Evolutionary conservation across 208 protist species (phyloP), one percentile per base, ranked within the genome.

Genomic region (Crithidia thermophila): DNA sequence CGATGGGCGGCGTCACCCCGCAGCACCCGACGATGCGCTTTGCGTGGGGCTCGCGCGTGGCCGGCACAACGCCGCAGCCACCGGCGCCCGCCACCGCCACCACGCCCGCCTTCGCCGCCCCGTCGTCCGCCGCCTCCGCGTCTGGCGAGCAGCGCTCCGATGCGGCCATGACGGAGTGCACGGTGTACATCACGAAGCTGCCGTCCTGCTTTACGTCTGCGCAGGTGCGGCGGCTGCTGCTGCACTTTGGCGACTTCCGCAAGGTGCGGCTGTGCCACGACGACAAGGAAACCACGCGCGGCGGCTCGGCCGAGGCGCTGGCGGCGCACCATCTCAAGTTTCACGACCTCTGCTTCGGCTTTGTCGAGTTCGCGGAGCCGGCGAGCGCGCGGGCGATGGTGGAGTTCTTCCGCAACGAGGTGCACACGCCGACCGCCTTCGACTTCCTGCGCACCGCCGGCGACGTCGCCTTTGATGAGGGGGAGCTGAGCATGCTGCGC

Each of bases 111-210:
- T 20, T 14, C 4, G 8, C 37, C 21, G 18, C 18, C 11, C 23
- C 64, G 28, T 23, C 43, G 25, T 36, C 53, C 46, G 40, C 42
- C 16, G 31, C 43, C 9, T 27, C 52, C 23, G 37, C 40, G 21
- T 20, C 63, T 13, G 23, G 13, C 14, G 66, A 58, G 37, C 66
- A 78, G 36, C 79, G 79, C 40, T 31, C 71, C 13, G 85, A 94
- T 34, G 67, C 72, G 20, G 77, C 68, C 18, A 75, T 75, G 60
- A 62, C 59, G 61, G 82, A 85, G 55, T 79, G 83, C 37, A 95
- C 90, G 20, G 90, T 93, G 57, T 95, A 91, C 63, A 83, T 95
- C 45, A 93, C 90, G 30, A 92, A 92, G 60, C 71, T 95, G 51
- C 87, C 90, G 2, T 85, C 82, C 4, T 75, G 69, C 58, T 69